These are phyloP conservation scores for Vigna hirtella DNA, from an alignment of 306 rosid species.

Conservation along the genomic window DNA sequence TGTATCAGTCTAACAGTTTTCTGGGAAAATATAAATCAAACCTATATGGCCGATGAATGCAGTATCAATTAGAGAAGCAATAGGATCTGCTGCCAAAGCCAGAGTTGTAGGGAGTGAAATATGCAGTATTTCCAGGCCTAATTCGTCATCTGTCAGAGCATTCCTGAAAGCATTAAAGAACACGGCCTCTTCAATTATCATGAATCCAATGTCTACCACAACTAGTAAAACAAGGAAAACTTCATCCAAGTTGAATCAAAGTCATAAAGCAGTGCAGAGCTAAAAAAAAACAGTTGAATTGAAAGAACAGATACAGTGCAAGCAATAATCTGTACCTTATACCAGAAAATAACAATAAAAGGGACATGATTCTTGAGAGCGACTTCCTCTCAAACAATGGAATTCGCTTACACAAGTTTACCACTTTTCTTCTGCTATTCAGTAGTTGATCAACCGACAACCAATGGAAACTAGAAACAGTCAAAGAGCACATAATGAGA, in stretches of 20 bases:
- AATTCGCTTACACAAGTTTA: neutral
- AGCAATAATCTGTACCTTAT: slow-evolving; percentile 39
- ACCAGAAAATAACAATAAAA: slow-evolving; percentile 48
- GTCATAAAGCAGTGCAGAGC: neutral
- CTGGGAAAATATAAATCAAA: slow-evolving; percentile 26
- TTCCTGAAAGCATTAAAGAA: slow-evolving; percentile 38
- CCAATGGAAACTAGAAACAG: slow-evolving; percentile 8
- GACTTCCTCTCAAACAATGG: neutral
- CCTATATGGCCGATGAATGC: slow-evolving; percentile 60
- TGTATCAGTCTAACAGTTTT: slow-evolving; percentile 9
- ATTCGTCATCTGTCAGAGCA: slow-evolving; percentile 42
- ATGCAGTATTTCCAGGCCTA: slow-evolving; percentile 52
- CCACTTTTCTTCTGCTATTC: neutral
- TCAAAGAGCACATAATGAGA: neutral
- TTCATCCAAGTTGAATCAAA: slow-evolving; percentile 22
- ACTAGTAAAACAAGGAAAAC: neutral
- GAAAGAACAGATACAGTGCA: neutral
- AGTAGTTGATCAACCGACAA: slow-evolving; percentile 11
- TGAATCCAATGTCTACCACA: neutral
- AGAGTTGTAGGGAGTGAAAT: slow-evolving; percentile 52
- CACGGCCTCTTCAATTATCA: neutral
- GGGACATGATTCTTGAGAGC: slow-evolving; percentile 16
- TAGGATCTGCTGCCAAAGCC: slow-evolving; percentile 59
- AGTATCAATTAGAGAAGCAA: slow-evolving; percentile 58
- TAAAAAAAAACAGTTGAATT: slow-evolving; percentile 5